These are phyloP conservation scores for Sicyos baderoa DNA, from an alignment of 306 rosid genomes.

Conservation along the genomic window DNA sequence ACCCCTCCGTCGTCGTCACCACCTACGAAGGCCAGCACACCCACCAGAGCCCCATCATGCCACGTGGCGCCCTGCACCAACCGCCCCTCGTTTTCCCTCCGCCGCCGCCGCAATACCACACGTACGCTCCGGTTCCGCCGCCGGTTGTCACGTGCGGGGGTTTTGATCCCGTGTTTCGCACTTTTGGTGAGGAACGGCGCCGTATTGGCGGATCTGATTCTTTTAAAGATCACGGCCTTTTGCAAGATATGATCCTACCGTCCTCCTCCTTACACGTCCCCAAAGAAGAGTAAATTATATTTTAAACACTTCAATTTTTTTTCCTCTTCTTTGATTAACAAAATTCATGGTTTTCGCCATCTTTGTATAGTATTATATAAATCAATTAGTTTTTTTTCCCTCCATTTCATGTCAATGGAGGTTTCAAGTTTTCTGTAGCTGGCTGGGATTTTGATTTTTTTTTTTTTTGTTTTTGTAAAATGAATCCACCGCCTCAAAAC, in stretches of 20 bases:
- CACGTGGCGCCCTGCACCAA: slow-evolving; percentile 15
- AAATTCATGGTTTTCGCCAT: background rate
- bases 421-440: background rate
- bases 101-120: background rate
- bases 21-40: slow-evolving; percentile 59
- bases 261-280: background rate
- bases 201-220: background rate
- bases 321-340: background rate
- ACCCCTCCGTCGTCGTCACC: slow-evolving; percentile 40
- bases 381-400: background rate
- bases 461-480: background rate
- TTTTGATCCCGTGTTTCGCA: background rate
- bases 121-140: slow-evolving; percentile 2
- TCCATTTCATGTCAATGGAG: background rate
- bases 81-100: slow-evolving; percentile 1
- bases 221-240: slow-evolving; percentile 9
- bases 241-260: slow-evolving; percentile 15
- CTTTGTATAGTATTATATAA: slow-evolving; percentile 7
- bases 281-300: background rate
- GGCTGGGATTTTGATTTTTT: background rate
- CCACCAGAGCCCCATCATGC: slow-evolving; percentile 34
- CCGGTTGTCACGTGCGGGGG: background rate
- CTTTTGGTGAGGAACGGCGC: background rate
- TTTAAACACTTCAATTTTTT: background rate
- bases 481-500: background rate